Base-by-base conservation (phyloP, 352 stramenopile species). In the Blastocystis sp. region DNA sequence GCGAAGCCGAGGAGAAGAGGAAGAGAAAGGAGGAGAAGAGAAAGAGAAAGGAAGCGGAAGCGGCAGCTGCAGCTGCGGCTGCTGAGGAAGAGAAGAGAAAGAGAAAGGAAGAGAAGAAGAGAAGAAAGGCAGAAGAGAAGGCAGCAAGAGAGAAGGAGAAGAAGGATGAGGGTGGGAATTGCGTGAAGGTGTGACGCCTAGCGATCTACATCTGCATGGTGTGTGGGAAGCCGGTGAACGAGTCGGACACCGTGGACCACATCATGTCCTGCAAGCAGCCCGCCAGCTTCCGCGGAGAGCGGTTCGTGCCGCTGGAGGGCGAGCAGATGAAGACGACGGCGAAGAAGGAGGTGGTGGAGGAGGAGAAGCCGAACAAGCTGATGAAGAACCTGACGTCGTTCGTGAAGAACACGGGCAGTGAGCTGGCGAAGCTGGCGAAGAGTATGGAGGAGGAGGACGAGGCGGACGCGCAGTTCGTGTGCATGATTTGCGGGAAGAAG, bases 151-250 rank as follows among this genome's bases (percentile, higher is more conserved):
- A n/a, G n/a, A n/a, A 52, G 38, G 19, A 48, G n/a, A 48, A 76
- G 66, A 38, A 76, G 28, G 66, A 76, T 17, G 66, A 76, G 28
- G n/a, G 66, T 76, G 54, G 7, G 24, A 52, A 52, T 76, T 6
- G 6, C 19, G 1, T 14, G 7, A 1, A 21, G 21, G n/a, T 9
- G 11, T 76, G 14, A 76, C 9, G 28, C 7, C 9, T 76, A 76
- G 57, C 45, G 21, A n/a, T 52, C n/a, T 84, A 84, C 45, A 84
- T 84, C 52, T 84, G 74, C n/a, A 68, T 63, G 38, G 74, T 84
- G 48, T 84, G 74, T 52, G 74, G 74, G n/a, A 84, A 69, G 10
- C 28, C 74, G 21, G 21, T 84, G n/a, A 84, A n/a, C 3, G 74
- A 84, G 45, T 59, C 74, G 1, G 74, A 84, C 21, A 69, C 74